Evolutionary conservation across 768 basidiomycete species (phyloP).

Genomic region (Leccinum boreale): DNA sequence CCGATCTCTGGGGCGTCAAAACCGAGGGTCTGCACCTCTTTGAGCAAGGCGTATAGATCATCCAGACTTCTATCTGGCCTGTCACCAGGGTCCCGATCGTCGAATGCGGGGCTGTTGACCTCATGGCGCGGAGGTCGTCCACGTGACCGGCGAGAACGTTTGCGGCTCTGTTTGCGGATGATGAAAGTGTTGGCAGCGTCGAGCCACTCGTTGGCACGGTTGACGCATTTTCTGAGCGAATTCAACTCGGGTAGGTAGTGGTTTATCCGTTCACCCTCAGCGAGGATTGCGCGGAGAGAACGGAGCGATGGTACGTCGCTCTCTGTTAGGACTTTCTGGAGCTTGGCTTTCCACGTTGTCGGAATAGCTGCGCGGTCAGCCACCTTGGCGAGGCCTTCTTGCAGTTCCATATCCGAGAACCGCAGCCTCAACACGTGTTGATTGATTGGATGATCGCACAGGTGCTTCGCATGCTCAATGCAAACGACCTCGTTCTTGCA

Average conservation of each 20-base stretch:
- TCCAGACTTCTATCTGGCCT: slow-evolving; percentile 68
- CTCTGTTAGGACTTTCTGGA: slow-evolving; percentile 63
- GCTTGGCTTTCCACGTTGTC: slow-evolving; percentile 67
- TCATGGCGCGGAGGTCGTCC: slow-evolving; percentile 49
- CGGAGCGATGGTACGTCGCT: slow-evolving; percentile 72
- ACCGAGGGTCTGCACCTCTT: slow-evolving; percentile 72
- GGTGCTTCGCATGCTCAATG: slow-evolving; percentile 73
- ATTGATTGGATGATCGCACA: slow-evolving; percentile 63
- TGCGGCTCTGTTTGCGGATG: slow-evolving; percentile 75
- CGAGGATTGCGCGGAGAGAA: slow-evolving; percentile 73
- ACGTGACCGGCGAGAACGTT: slow-evolving; percentile 65
- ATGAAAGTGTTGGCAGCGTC: slow-evolving; percentile 77
- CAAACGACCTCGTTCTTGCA: slow-evolving; percentile 82
- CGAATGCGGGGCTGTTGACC: slow-evolving; percentile 31
- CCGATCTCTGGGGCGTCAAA: slow-evolving; percentile 82
- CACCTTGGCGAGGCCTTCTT: slow-evolving; percentile 63
- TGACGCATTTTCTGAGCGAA: slow-evolving; percentile 75
- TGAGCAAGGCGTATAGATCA: slow-evolving; percentile 66
- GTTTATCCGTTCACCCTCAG: slow-evolving; percentile 87
- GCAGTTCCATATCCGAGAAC: slow-evolving; percentile 75
- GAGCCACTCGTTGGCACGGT: slow-evolving; percentile 83
- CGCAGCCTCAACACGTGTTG: slow-evolving; percentile 71
- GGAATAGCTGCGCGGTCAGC: slow-evolving; percentile 73
- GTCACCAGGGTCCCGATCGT: slow-evolving; percentile 54
- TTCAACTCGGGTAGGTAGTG: slow-evolving; percentile 68